Evolutionary conservation across 768 basidiomycete genomes (phyloP).

Genomic region (Phylloporus sp.): DNA sequence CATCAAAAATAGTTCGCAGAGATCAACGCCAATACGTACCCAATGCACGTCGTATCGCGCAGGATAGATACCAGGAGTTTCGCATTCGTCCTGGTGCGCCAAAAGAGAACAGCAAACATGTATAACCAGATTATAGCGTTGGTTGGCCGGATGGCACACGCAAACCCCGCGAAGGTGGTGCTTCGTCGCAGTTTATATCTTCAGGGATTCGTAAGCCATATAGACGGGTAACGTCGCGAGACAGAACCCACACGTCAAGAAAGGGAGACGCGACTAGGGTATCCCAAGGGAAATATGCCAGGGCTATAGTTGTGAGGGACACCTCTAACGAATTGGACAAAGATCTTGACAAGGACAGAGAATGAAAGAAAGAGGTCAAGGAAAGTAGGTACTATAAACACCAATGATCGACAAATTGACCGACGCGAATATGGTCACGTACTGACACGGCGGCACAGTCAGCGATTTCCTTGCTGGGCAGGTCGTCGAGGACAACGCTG

Average conservation of each 20-base stretch:
- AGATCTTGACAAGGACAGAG: conserved; percentile 76
- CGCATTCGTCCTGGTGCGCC: conserved; percentile 41
- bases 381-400: conserved; percentile 65
- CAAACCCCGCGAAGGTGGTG: conserved; percentile 63
- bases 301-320: conserved; percentile 71
- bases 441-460: conserved; percentile 51
- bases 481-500: conserved; percentile 48
- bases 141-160: conserved; percentile 84
- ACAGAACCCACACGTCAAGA: conserved; percentile 17
- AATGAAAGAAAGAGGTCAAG: conserved; percentile 83
- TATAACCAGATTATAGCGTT: conserved; percentile 83
- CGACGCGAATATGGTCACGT: conserved; percentile 28
- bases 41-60: conserved; percentile 36
- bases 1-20: conserved; percentile 8
- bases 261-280: conserved; percentile 28
- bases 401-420: not conserved
- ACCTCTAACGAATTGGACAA: conserved; percentile 93
- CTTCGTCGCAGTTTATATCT: conserved; percentile 32
- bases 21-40: conserved; percentile 36
- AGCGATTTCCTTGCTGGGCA: conserved; percentile 31
- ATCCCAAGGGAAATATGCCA: conserved; percentile 75
- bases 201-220: conserved; percentile 30
- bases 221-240: not conserved
- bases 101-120: conserved; percentile 55
- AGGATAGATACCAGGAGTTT: conserved; percentile 32